Base-by-base conservation (phyloP, 2,329 filamentous ascomycete species). In the Pyrenophora tritici-repentis region DNA sequence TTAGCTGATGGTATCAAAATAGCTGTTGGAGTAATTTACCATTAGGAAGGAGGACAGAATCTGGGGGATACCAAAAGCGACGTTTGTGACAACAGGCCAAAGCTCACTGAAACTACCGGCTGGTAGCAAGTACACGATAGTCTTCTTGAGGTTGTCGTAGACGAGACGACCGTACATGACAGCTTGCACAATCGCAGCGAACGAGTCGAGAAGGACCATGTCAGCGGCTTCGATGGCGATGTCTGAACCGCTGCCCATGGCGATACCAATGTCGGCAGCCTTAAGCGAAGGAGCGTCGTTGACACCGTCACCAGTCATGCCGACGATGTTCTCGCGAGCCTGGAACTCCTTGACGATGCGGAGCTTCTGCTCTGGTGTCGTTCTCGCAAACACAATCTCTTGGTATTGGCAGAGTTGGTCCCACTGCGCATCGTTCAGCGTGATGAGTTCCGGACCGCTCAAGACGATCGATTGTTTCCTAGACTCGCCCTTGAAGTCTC, bases 91-190 rank as follows among this genome's bases (percentile, higher is more conserved):
- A 36, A 91, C 85, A 0, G 88, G 88, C 87, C 71, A 83, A 71
- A 91, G 87, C 67, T 91, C 88, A 44, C 83, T 84, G 69, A 89
- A 91, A n/a, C 79, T 83, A 2, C 88, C 88, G 0, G 88, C 88
- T 0, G 88, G 87, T 0, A 91, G 78, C 2, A 91, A 77, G 64
- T 91, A 91, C n/a, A 84, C 83, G 54, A 90, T 84, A 0, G 83
- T 87, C 78, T 92, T 91, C 70, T 89, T 88, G 42, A 91, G 74
- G 62, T 91, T 91, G 70, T 91, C 86, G 72, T 89, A 91, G n/a
- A 91, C 86, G 5, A 89, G 83, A 12, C 88, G 82, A 0, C 88
- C 88, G 52, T 87, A 90, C 56, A 85, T 79, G 2, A 91, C 83
- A 1, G 88, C 89, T 64, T 88, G 83, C 4, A 91, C 84, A 26